phyloP scores from a whole-genome alignment of 2,329 filamentous ascomycete genomes.

The Fusarium albidum region DNA sequence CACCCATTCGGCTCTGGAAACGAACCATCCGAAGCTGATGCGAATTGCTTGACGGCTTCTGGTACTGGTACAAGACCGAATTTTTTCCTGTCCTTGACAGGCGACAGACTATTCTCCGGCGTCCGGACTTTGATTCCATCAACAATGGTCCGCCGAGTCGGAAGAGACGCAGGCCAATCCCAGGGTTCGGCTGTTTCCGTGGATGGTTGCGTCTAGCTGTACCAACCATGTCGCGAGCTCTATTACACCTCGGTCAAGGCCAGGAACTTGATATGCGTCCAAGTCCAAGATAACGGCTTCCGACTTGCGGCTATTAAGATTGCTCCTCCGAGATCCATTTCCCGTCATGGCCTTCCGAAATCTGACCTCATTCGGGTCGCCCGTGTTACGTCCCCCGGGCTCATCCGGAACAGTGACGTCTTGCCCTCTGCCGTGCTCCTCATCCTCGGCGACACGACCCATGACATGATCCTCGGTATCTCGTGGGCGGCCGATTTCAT shows the following conservation, averaged over 20 bases:
- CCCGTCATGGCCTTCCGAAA: conserved; percentile 19
- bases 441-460: conserved; percentile 30
- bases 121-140: conserved; percentile 7
- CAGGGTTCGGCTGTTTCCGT: conserved; percentile 8
- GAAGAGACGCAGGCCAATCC: conserved; percentile 4
- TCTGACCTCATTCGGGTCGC: conserved; percentile 11
- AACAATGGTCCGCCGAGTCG: not conserved
- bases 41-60: conserved; percentile 1
- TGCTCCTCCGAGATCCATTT: conserved; percentile 5
- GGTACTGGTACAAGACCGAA: conserved; percentile 5
- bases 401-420: conserved; percentile 32
- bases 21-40: not conserved
- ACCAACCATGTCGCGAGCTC: conserved; percentile 15
- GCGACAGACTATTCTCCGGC: conserved; percentile 2
- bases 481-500: conserved; percentile 28
- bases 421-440: conserved; percentile 15
- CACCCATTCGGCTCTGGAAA: not conserved
- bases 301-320: conserved; percentile 33
- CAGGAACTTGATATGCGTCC: conserved; percentile 31
- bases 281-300: conserved; percentile 14
- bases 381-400: conserved; percentile 22
- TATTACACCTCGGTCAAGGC: conserved; percentile 30
- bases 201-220: conserved; percentile 6
- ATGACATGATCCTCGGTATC: conserved; percentile 37
- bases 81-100: conserved; percentile 8